A percentile compares a stretch with the other conserved stretches of the same genome.
Conservation (phyloP, 768 basidiomycete species). For the Hypholoma fasciculare region DNA sequence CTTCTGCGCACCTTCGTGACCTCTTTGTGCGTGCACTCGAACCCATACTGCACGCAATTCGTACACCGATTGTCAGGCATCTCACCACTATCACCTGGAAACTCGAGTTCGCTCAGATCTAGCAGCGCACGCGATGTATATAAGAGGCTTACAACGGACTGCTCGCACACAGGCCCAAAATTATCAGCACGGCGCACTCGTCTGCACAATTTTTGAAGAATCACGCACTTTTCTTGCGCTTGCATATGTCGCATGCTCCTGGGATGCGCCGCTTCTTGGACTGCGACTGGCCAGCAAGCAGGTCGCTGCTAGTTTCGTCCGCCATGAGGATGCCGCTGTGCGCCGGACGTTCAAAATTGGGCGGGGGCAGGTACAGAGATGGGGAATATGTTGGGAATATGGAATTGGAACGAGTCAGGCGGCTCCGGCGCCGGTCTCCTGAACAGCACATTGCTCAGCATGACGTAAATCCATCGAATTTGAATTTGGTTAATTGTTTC, state of each 20-base stretch:
- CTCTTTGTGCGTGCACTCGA: conserved; percentile 69
- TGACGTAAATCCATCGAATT: neutral
- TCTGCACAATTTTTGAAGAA: neutral
- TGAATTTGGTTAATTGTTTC: neutral
- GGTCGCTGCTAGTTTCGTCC: neutral
- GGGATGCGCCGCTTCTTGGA: conserved; percentile 61
- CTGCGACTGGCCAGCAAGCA: conserved; percentile 13
- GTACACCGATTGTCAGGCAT: conserved; percentile 63
- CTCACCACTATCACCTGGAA: conserved; percentile 66
- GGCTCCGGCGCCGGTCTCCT: neutral
- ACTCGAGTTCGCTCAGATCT: conserved; percentile 11
- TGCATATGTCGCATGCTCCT: conserved; percentile 73
- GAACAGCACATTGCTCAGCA: neutral
- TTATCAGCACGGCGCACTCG: neutral
- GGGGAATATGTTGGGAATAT: neutral
- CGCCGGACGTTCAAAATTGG: neutral
- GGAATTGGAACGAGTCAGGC: neutral
- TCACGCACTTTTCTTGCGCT: conserved; percentile 65
- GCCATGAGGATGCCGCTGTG: neutral
- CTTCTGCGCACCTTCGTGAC: conserved; percentile 57
- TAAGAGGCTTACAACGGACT: conserved; percentile 34
- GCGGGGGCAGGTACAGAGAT: neutral
- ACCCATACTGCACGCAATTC: conserved; percentile 58
- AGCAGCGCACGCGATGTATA: neutral
- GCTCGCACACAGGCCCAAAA: neutral